Evolutionary conservation across 148 eudicot genomes (phyloP), one percentile per base, ranked within the genome.

Genomic region (Amaranthus palmeri): DNA sequence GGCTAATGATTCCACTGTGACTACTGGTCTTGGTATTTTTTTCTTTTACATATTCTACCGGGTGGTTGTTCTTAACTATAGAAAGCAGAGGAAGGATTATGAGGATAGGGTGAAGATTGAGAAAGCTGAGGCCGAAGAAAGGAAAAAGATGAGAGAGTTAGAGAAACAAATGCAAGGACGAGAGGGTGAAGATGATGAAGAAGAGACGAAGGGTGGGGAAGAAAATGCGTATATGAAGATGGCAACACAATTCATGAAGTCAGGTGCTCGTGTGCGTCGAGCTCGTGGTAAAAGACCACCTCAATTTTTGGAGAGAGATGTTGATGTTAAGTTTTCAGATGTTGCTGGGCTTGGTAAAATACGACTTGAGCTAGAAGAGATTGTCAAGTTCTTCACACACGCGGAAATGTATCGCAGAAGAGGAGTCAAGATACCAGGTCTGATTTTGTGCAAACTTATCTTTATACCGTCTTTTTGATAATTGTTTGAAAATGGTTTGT

Each of bases 301-400:
- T 10, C 93, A 93, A 61, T 93, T 83, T 74, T 70, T 90, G 74
- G 96, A 93, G 69, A 87, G 84, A 75, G 96, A 85, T 66, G 82
- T 86, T 6, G 95, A 93, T 81, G 98, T 93, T 79, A 90, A 93
- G 85, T 93, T 93, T 80, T 13, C 93, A 36, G 98, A 93, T 89
- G 98, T 93, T 78, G 98, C 98, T 2, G 98, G 98, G 72, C 96
- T 93, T 65, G 98, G 98, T 64, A 93, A 93, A 79, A 93, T 93
- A 71, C 76, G 96, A 61, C 80, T 87, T 66, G 98, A 93, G 86
- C 89, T 93, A 71, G 98, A 93, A 84, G 98, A 93, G 87, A 85
- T 93, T 78, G 98, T 93, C 53, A 90, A 93, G 70, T 93, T 93
- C 63, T 93, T 93, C 77, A 93, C 96, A 3, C 90, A 90, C 72